Evolutionary conservation across 75 land plant genomes (phyloP).

Genomic region (Gnetum montanum): DNA sequence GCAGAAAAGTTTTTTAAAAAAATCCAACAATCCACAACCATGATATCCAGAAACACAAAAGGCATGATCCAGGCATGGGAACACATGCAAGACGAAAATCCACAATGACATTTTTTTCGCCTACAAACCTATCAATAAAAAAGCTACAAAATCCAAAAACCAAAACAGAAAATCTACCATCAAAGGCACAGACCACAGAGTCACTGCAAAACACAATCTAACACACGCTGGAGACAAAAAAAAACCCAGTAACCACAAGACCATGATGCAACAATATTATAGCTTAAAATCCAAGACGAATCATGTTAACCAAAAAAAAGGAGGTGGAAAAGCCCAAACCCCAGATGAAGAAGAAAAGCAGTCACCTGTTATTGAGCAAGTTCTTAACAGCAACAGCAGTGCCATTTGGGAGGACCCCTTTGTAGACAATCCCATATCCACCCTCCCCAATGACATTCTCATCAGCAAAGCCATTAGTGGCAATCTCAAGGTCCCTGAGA

Average conservation of each 20-base stretch:
- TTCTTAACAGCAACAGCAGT: slow-evolving; percentile 60
- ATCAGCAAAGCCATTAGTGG: slow-evolving; percentile 43
- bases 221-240: no score
- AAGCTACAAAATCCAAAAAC: not conserved
- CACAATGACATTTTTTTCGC: not conserved
- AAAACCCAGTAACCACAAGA: no score
- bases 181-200: no score
- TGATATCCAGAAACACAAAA: no score
- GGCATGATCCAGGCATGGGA: no score
- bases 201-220: no score
- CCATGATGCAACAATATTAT: no score
- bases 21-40: not conserved
- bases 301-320: no score
- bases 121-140: not conserved
- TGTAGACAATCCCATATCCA: slow-evolving; percentile 67
- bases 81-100: not conserved
- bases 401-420: slow-evolving; percentile 44
- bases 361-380: slow-evolving; percentile 60
- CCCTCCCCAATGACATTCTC: slow-evolving; percentile 77
- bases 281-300: no score
- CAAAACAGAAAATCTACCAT: no score
- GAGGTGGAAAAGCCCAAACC: no score
- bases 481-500: slow-evolving; percentile 48
- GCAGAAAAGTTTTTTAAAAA: no score
- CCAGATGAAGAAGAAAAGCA: not conserved